Evolutionary conservation across 257 asterid genomes (phyloP).

Genomic region (Eustoma russellianum): DNA sequence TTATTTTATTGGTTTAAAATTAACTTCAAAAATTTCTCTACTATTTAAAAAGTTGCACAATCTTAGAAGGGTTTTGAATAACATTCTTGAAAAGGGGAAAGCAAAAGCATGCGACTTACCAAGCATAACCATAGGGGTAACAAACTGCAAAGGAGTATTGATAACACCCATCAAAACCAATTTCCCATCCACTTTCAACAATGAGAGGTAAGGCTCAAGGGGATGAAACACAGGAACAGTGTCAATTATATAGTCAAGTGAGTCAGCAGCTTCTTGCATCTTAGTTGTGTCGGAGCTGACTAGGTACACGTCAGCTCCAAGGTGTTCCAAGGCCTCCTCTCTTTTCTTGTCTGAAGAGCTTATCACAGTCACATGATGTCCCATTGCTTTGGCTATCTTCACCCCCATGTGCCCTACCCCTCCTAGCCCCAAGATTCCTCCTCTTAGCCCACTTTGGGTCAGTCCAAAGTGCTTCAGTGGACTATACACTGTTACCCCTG

Average conservation of each 20-base stretch:
- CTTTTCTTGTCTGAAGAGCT: slow-evolving; percentile 79
- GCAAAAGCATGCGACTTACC: slow-evolving; percentile 34
- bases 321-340: slow-evolving; percentile 66
- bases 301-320: slow-evolving; percentile 83
- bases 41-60: no score
- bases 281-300: slow-evolving; percentile 58
- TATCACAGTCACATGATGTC: slow-evolving; percentile 77
- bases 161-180: slow-evolving; percentile 88
- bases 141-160: slow-evolving; percentile 68
- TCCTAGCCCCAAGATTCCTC: slow-evolving; percentile 81
- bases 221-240: slow-evolving; percentile 79
- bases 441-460: slow-evolving; percentile 57
- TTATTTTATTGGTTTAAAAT: no score
- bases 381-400: slow-evolving; percentile 85
- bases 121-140: slow-evolving; percentile 82
- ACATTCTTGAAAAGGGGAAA: no score
- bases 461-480: slow-evolving; percentile 78
- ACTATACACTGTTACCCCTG: slow-evolving; percentile 85
- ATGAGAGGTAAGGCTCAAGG: slow-evolving; percentile 69
- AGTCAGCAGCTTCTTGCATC: slow-evolving; percentile 68
- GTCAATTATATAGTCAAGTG: slow-evolving; percentile 82
- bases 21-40: not conserved
- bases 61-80: not conserved
- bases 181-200: slow-evolving; percentile 79
- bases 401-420: slow-evolving; percentile 99